Base-by-base conservation (phyloP, 2,329 filamentous ascomycete species). In the Lachnellula cervina region DNA sequence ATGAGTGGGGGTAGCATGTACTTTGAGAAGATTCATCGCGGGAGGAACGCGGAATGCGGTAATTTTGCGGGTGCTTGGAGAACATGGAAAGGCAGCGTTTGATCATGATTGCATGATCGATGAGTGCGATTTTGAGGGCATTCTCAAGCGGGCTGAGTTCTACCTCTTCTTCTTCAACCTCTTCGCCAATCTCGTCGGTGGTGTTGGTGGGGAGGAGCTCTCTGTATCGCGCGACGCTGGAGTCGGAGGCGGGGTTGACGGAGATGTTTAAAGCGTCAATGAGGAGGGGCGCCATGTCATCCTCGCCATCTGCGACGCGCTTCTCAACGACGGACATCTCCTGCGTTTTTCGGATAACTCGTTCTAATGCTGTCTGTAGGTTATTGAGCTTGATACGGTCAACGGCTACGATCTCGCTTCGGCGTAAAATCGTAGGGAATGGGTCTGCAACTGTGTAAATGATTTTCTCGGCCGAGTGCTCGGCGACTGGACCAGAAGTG, bases 381-480 rank as follows among this genome's bases (percentile, higher is more conserved):
- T 92, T 85, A 34, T 81, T 81, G 25, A 97, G 77, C 11, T 79
- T 79, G 17, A 67, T 49, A 7, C 87, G 85, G 17, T 86, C 81
- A 1, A 81, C 78, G 6, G 82, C 77, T 14, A 95, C 74, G 58
- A 97, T 88, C 73, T 97, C 92, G 64, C 90, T 96, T 54, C 92
- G 83, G 34, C 90, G 83, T 25, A 97, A 76, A 49, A 97, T 95
- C 1, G 92, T 97, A 0, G 93, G 94, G 74, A 97, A 97, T 0
- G 86, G 74, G 65, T 97, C 92, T 0, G 86, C 86, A 0, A 91
- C 93, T 0, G 84, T 88, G 70, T 90, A 96, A 1, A 97, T 73
- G 0, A 85, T 80, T 76, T 97, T 97, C 69, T 96, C 89, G 0
- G 90, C 85, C 59, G 80, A 88, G 64, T 94, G 89, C 52, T 89